A percentile compares a stretch with the other conserved stretches of the same genome.
phyloP scores from a whole-genome alignment of 1,139 yeast genomes.

The Saccharomyces pastorianus region DNA sequence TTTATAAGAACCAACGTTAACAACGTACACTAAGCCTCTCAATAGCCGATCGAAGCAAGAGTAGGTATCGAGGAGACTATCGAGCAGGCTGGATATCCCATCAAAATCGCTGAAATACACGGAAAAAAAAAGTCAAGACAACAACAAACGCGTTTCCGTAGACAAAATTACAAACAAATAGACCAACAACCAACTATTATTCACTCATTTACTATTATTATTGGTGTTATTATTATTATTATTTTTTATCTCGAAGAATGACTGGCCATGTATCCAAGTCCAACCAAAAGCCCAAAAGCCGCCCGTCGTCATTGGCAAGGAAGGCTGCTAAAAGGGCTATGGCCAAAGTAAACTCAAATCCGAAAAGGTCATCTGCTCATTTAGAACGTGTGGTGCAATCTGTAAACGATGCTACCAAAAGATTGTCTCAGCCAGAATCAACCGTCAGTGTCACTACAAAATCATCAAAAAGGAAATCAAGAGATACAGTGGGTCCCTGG shows the following conservation, averaged over 20 bases:
- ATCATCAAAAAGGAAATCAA: slow-evolving; percentile 26
- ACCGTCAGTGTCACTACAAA: slow-evolving; percentile 18
- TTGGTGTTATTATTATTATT: neutral
- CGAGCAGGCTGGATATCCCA: no score
- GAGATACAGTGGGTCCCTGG: slow-evolving; percentile 65
- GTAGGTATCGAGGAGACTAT: no score
- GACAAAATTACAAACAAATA: neutral
- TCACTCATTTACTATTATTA: slow-evolving; percentile 10
- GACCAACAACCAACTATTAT: slow-evolving; percentile 13
- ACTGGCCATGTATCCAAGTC: slow-evolving; percentile 8
- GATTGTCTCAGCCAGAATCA: slow-evolving; percentile 45
- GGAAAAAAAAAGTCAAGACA: neutral
- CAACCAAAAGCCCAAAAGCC: slow-evolving; percentile 7
- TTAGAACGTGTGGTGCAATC: slow-evolving; percentile 33
- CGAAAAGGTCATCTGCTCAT: slow-evolving; percentile 14
- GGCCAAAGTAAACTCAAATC: slow-evolving; percentile 11
- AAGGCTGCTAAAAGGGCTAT: slow-evolving; percentile 26
- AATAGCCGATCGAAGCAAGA: neutral
- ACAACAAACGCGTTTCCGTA: neutral
- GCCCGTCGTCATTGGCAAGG: slow-evolving; percentile 16
- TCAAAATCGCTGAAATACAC: no score
- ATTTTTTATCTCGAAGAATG: slow-evolving; percentile 3
- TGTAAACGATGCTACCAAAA: slow-evolving; percentile 55
- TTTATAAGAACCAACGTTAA: neutral
- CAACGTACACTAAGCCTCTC: neutral